A percentile compares a stretch with the other conserved stretches of the same genome.
These are phyloP conservation scores for Sclerotinia nivalis DNA, from an alignment of 2,329 filamentous ascomycete genomes.

Conservation along the genomic window DNA sequence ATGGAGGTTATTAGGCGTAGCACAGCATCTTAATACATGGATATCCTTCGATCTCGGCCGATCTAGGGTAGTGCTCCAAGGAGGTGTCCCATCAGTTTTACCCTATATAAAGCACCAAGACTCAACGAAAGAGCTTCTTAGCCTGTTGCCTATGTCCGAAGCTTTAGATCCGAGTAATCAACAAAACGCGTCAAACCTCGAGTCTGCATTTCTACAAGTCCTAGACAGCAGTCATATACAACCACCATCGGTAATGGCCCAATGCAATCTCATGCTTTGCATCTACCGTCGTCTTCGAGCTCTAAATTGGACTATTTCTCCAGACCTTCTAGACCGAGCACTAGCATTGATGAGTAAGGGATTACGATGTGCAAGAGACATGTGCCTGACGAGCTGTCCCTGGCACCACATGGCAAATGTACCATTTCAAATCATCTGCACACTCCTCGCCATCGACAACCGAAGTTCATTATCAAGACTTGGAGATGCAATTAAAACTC, in stretches of 20 bases:
- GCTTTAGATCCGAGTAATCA: constrained; percentile 16
- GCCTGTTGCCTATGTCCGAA: constrained; percentile 18
- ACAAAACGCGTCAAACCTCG: neutral
- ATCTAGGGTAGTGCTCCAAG: constrained; percentile 15
- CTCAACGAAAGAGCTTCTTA: constrained; percentile 21
- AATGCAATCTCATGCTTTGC: constrained; percentile 22
- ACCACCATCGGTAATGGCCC: constrained; percentile 14
- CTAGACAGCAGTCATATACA: constrained; percentile 5
- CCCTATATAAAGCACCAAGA: constrained; percentile 7
- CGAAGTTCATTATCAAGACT: constrained; percentile 19
- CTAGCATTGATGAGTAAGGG: neutral
- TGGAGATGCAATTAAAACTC: constrained; percentile 22
- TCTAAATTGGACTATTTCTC: neutral
- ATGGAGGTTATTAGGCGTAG: constrained; percentile 16
- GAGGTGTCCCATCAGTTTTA: neutral
- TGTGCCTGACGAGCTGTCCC: constrained; percentile 4
- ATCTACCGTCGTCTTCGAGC: constrained; percentile 18
- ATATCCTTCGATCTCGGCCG: constrained; percentile 21
- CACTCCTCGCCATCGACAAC: constrained; percentile 27
- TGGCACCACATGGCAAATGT: constrained; percentile 28
- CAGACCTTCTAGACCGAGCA: neutral
- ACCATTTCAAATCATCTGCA: constrained; percentile 26
- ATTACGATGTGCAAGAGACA: constrained; percentile 8
- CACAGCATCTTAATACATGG: constrained; percentile 22
- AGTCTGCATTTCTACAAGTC: constrained; percentile 5